Evolutionary conservation across 495 filamentous ascomycete genomes (phyloP).

Genomic region (Achaetomiella virescens): DNA sequence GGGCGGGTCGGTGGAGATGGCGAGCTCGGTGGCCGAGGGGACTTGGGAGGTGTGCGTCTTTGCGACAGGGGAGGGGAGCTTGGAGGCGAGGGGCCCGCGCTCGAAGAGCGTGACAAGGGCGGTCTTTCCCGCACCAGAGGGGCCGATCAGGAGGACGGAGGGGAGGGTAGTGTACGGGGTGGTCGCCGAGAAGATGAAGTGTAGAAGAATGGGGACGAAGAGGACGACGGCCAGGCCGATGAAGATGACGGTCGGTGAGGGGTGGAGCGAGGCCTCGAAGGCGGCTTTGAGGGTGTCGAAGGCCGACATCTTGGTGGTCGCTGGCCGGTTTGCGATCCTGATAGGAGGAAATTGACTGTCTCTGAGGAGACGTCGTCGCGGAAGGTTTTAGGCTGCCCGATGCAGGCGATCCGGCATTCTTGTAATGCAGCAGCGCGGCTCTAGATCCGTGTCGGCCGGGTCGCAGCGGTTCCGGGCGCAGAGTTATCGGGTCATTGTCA

Average conservation of each 20-base stretch:
- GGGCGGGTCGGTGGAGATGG: constrained; percentile 54
- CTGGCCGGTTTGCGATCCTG: neutral
- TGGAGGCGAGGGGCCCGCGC: constrained; percentile 28
- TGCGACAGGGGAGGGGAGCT: constrained; percentile 5
- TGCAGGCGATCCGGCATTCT: neutral
- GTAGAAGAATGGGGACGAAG: constrained; percentile 68
- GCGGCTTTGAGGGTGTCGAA: constrained; percentile 25
- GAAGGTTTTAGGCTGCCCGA: neutral
- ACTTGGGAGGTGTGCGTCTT: constrained; percentile 68
- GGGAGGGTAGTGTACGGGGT: constrained; percentile 62
- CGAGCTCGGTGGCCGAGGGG: constrained; percentile 64
- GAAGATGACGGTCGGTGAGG: constrained; percentile 50
- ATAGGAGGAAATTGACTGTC: neutral
- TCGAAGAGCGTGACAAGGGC: constrained; percentile 67
- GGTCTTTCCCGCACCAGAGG: constrained; percentile 82
- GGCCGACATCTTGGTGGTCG: constrained; percentile 13
- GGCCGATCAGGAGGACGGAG: constrained; percentile 79
- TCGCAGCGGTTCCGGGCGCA: neutral
- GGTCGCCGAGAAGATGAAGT: constrained; percentile 63
- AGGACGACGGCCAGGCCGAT: constrained; percentile 65
- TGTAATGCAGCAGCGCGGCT: neutral
- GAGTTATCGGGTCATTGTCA: constrained; percentile 11
- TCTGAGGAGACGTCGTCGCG: neutral
- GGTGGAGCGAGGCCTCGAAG: constrained; percentile 44
- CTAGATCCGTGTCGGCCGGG: neutral